phyloP scores from a whole-genome alignment of 148 eudicot genomes.

The Spergularia bocconei region DNA sequence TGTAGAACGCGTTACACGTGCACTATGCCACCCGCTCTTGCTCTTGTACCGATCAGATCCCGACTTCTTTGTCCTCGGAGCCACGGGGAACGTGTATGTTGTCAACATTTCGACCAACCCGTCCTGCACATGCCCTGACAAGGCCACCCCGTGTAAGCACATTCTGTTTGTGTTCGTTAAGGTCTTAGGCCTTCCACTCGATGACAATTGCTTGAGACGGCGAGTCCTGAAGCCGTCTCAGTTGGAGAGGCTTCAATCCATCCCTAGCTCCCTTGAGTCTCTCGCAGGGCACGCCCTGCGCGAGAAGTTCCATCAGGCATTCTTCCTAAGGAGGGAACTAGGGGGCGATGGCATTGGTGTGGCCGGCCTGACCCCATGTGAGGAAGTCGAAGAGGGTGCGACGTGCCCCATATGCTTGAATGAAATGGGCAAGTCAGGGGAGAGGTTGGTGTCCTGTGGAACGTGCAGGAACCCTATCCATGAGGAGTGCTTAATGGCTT shows the following conservation, averaged over 20 bases:
- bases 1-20: slow-evolving; percentile 55
- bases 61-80: slow-evolving; percentile 62
- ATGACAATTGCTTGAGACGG: slow-evolving; percentile 48
- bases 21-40: slow-evolving; percentile 56
- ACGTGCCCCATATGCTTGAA: slow-evolving; percentile 78
- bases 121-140: slow-evolving; percentile 81
- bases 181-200: slow-evolving; percentile 37
- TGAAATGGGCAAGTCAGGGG: slow-evolving; percentile 42
- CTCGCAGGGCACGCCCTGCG: slow-evolving; percentile 46
- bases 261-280: slow-evolving; percentile 39
- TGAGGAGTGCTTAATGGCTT: slow-evolving; percentile 67
- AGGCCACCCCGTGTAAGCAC: slow-evolving; percentile 77
- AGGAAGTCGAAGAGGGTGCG: slow-evolving; percentile 42
- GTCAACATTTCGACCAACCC: slow-evolving; percentile 51
- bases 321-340: slow-evolving; percentile 32
- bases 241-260: slow-evolving; percentile 43
- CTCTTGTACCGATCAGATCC: slow-evolving; percentile 75
- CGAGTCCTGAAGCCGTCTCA: slow-evolving; percentile 55
- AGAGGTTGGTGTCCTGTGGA: slow-evolving; percentile 59
- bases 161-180: slow-evolving; percentile 59
- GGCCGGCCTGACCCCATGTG: slow-evolving; percentile 6
- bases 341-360: slow-evolving; percentile 11
- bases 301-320: slow-evolving; percentile 57
- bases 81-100: slow-evolving; percentile 78
- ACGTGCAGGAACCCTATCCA: slow-evolving; percentile 71